phyloP scores from a whole-genome alignment of 768 basidiomycete genomes.

The Daedaleopsis sinensis region DNA sequence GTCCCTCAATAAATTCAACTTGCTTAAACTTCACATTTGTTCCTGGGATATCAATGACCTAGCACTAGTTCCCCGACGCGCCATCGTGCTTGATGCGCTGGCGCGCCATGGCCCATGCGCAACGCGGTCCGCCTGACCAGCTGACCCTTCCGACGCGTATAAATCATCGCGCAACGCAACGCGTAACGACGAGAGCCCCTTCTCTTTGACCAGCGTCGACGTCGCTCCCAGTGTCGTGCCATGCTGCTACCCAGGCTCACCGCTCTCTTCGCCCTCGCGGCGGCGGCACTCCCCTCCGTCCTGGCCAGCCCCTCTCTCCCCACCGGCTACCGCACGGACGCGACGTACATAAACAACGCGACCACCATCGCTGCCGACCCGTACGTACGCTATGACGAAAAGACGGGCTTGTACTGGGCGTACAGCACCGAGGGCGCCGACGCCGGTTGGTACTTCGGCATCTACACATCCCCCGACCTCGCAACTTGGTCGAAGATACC shows the following conservation, averaged over 20 bases:
- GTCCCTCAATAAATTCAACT: too few species aligned
- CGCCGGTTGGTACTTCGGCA: constrained; percentile 5
- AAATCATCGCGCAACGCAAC: not conserved
- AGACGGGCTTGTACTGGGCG: constrained; percentile 5
- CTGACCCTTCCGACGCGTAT: not conserved
- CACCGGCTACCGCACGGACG: not conserved
- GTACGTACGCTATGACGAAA: constrained; percentile 3
- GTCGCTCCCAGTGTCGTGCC: not conserved
- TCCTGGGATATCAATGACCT: too few species aligned
- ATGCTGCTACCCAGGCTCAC: not conserved
- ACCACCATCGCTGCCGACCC: constrained; percentile 3
- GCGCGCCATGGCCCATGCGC: not conserved
- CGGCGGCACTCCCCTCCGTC: not conserved
- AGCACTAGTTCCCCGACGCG: not conserved
- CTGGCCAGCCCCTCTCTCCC: not conserved
- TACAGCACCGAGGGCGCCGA: constrained; percentile 12
- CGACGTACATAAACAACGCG: constrained; percentile 5
- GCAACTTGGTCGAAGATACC: constrained; percentile 2
- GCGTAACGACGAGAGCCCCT: not conserved
- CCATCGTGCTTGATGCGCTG: not conserved
- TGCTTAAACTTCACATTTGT: too few species aligned
- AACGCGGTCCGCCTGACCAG: not conserved
- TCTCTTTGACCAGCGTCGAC: not conserved
- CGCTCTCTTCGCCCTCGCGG: not conserved
- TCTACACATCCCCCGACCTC: constrained; percentile 12